Percentiles rank a stretch among this genome's conserved stretches.
phyloP scores from a whole-genome alignment of 1,284 basidiomycete genomes.

The Cryptococcus amylolentus region DNA sequence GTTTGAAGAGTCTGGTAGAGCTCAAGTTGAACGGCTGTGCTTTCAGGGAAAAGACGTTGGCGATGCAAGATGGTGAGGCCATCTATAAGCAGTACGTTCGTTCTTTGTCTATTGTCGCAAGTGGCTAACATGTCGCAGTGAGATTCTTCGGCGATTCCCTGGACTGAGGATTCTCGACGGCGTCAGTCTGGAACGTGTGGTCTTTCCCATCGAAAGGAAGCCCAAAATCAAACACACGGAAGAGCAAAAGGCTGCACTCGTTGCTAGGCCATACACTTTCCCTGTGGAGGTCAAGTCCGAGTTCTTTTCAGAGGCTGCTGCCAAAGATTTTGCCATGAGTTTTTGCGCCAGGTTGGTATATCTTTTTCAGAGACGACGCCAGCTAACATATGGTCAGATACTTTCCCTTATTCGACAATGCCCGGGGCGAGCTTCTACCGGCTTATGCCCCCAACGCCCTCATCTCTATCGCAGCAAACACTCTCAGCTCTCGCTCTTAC shows the following conservation, averaged over 20 bases:
- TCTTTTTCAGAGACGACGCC: not conserved
- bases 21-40: constrained; percentile 39
- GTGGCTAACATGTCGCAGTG: constrained; percentile 25
- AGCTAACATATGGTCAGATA: constrained; percentile 55
- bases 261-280: constrained; percentile 35
- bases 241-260: constrained; percentile 27
- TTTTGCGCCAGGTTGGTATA: constrained; percentile 47
- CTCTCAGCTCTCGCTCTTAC: constrained; percentile 64
- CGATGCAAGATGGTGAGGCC: constrained; percentile 28
- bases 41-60: constrained; percentile 36
- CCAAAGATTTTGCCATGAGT: constrained; percentile 47
- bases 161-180: constrained; percentile 47
- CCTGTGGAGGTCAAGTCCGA: constrained; percentile 37
- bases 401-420: constrained; percentile 77
- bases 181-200: constrained; percentile 54
- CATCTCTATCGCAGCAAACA: constrained; percentile 83
- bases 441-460: constrained; percentile 81
- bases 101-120: no score
- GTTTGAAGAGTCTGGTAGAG: constrained; percentile 40
- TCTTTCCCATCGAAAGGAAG: constrained; percentile 42
- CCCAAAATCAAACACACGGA: constrained; percentile 33
- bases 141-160: constrained; percentile 46
- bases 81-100: constrained; percentile 38
- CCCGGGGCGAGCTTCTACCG: constrained; percentile 64
- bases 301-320: constrained; percentile 33